Percentiles rank a stretch among this genome's conserved stretches.
Conservation (phyloP, 768 basidiomycete species). For the Lentinula boryana region DNA sequence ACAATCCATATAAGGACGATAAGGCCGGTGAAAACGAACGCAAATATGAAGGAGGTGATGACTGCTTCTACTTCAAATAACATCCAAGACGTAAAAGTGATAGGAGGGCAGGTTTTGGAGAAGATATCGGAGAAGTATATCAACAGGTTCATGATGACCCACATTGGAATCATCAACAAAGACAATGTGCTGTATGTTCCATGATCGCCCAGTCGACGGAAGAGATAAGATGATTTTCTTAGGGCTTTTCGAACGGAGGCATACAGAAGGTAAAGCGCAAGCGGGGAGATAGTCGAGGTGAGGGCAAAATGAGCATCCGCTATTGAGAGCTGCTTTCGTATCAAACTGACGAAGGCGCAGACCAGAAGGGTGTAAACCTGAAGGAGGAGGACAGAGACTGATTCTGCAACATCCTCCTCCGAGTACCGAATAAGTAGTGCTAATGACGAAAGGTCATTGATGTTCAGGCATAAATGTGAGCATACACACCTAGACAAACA, state of each 20-base stretch:
- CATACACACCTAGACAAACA: constrained; percentile 5
- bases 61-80: background rate
- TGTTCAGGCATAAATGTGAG: background rate
- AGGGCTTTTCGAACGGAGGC: background rate
- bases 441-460: background rate
- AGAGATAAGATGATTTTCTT: constrained; percentile 1
- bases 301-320: constrained; percentile 8
- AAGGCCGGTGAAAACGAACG: background rate
- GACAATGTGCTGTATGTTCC: background rate
- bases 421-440: constrained; percentile 6
- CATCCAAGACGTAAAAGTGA: constrained; percentile 5
- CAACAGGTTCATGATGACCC: constrained; percentile 2
- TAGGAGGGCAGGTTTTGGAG: background rate
- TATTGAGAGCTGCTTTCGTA: constrained; percentile 2
- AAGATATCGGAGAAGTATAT: constrained; percentile 7
- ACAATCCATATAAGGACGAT: background rate
- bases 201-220: background rate
- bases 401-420: constrained; percentile 1
- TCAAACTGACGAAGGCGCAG: constrained; percentile 5
- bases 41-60: background rate
- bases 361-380: constrained; percentile 7
- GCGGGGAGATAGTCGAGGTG: constrained; percentile 7
- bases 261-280: constrained; percentile 7
- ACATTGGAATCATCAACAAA: constrained; percentile 1
- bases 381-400: constrained; percentile 4